Conservation (phyloP, 441 rosid species). For the Syzygium malaccense region DNA sequence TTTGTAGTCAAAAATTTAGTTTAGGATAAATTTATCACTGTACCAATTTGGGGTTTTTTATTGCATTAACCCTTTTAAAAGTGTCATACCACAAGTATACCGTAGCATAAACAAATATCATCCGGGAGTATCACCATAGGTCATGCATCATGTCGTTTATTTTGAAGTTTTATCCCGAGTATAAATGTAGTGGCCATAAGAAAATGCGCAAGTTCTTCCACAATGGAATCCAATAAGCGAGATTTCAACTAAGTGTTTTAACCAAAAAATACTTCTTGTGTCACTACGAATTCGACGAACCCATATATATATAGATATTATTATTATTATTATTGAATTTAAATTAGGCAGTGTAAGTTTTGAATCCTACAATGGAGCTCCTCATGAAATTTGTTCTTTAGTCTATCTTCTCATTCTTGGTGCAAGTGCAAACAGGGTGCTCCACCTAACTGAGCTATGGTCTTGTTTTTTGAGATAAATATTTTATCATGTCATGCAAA, state of each 20-base stretch:
- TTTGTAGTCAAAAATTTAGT: too few species aligned
- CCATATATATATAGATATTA: not conserved
- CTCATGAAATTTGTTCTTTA: not conserved
- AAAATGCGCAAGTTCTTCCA: not conserved
- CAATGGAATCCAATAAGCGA: not conserved
- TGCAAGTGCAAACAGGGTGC: not conserved
- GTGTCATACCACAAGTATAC: not conserved
- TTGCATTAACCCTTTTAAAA: not conserved
- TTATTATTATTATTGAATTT: not conserved
- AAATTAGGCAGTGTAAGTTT: not conserved
- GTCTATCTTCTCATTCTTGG: not conserved
- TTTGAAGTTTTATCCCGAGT: not conserved
- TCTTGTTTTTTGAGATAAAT: not conserved
- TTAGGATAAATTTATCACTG: too few species aligned
- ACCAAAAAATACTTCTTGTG: not conserved
- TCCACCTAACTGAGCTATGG: not conserved
- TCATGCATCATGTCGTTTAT: not conserved
- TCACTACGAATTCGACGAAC: not conserved
- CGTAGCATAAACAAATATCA: not conserved
- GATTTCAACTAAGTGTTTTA: not conserved
- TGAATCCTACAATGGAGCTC: not conserved
- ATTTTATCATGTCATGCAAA: not conserved
- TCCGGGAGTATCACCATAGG: not conserved
- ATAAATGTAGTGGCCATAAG: not conserved
- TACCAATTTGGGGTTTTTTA: too few species aligned